Evolutionary conservation across 305 asterid species (phyloP), one percentile per base, ranked within the genome.

Genomic region (Nicotiana rustica): DNA sequence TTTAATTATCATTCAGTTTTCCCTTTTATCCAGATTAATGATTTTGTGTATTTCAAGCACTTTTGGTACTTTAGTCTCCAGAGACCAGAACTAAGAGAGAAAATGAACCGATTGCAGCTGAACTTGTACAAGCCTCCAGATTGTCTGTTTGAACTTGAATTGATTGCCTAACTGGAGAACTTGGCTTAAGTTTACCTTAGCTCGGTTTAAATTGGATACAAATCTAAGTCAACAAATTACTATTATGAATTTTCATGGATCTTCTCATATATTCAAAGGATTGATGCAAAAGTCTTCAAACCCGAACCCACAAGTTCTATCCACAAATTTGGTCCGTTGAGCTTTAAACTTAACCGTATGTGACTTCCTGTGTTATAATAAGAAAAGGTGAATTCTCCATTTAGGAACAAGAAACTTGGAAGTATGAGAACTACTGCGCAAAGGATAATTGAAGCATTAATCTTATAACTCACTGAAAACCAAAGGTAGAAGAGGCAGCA

Each of bases 1-100:
- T 69, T 75, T 69, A 56, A 15, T 59, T 80, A 75, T 75, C 82
- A 52, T 82, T 61, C 73, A 49, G 21, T 35, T 76, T 85, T 81
- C 68, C 56, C 66, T 73, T 70, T 21, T 64, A 36, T 66, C 35
- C 38, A 80, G 49, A 15, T 35, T n/a, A 36, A 31, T 52, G 14
- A n/a, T 15, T 66, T 80, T 81, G 62, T 1, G n/a, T 6, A 41
- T 81, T 67, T 61, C 44, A 57, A 49, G 67, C 44, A 2, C 57
- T 52, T 6, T 12, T 31, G 33, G 19, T 19, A 66, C 77, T 66
- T 52, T 31, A 19, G 55, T 66, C 57, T 62, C 65, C 41, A n/a
- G n/a, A 6, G 9, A 31, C 52, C 59, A 18, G 29, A 6, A 15
- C 52, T n/a, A 19, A 66, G 80, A 55, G 66, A 8, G 10, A 52